Evolutionary conservation across 257 asterid genomes (phyloP), one percentile per base, ranked within the genome.

Genomic region (Galeopsis tetrahit): DNA sequence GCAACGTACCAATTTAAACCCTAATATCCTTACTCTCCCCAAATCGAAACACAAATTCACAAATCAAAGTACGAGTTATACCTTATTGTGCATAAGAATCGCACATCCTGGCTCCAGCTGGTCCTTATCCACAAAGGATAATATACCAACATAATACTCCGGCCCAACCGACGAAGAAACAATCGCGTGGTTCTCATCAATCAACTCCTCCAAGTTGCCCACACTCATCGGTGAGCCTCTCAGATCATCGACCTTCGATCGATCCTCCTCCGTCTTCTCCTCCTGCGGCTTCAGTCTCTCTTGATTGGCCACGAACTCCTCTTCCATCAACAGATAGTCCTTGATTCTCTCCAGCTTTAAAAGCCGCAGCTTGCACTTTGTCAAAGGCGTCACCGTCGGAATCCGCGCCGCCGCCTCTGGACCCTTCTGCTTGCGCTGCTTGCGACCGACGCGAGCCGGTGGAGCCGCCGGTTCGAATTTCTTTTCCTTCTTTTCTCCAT

Each of bases 31-130:
- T 46, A 66, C 70, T 58, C 72, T 32, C 4, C n/a, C 40, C 64
- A 51, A 32, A 36, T 66, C 31, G 69, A 61, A 64, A 68, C 70
- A 52, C 46, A 39, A 70, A 77, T 21, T 31, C 14, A 68, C 14
- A 43, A 64, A 5, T 0, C 0, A 17, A 72, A 59, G 34, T 3
- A 60, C 39, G 46, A 1, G 39, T 38, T 28, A 15, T 70, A 87
- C 98, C 98, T 92, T 92, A 74, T 90, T 92, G 80, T 92, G 98
- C 98, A 92, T 90, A 72, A 92, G 77, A 87, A 92, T 90, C 9
- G 97, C 86, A 70, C 97, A 92, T 33, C 98, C 97, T 48, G 98
- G 98, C 86, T 92, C 98, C 35, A 92, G 88, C 76, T 90, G 97
- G 75, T 92, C 98, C 81, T 92, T 92, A 71, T 92, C 97, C 4